Evolutionary conservation across 2,329 filamentous ascomycete genomes (phyloP).

Genomic region (Elsinoe australis): DNA sequence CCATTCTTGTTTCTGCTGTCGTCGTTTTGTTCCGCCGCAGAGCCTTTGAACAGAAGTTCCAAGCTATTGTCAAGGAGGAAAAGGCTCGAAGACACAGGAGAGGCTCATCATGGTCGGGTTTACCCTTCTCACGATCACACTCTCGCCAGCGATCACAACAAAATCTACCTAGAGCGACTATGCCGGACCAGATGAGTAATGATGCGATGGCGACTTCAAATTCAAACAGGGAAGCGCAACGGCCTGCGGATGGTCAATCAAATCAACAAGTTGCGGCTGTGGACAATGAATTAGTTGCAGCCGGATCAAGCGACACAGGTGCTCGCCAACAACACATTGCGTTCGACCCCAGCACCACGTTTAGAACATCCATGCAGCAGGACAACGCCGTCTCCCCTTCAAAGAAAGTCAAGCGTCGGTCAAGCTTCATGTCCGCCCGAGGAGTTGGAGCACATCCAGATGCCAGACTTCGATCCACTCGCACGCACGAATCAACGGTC

Average conservation of each 20-base stretch:
- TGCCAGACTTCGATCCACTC: constrained; percentile 20
- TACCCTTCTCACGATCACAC: neutral
- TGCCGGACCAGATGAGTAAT: neutral
- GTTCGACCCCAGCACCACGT: neutral
- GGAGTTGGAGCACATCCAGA: neutral
- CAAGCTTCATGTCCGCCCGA: neutral
- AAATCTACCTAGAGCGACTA: no score
- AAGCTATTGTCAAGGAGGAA: constrained; percentile 42
- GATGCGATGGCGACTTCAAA: neutral
- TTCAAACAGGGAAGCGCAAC: no score
- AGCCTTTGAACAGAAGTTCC: constrained; percentile 56
- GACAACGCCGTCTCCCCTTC: no score
- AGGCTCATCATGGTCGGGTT: neutral
- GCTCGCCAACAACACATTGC: no score
- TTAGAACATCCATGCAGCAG: neutral
- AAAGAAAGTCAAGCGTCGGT: neutral
- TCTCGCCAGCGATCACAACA: neutral
- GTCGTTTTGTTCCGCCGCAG: constrained; percentile 54
- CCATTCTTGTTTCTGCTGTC: constrained; percentile 59
- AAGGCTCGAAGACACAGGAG: constrained; percentile 18
- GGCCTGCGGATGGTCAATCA: no score
- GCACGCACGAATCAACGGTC: constrained; percentile 22
- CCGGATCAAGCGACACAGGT: no score
- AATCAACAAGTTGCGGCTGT: no score
- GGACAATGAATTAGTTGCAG: no score